Base-by-base conservation (phyloP, 164 flowering plant species). In the Magnolia sinica region DNA sequence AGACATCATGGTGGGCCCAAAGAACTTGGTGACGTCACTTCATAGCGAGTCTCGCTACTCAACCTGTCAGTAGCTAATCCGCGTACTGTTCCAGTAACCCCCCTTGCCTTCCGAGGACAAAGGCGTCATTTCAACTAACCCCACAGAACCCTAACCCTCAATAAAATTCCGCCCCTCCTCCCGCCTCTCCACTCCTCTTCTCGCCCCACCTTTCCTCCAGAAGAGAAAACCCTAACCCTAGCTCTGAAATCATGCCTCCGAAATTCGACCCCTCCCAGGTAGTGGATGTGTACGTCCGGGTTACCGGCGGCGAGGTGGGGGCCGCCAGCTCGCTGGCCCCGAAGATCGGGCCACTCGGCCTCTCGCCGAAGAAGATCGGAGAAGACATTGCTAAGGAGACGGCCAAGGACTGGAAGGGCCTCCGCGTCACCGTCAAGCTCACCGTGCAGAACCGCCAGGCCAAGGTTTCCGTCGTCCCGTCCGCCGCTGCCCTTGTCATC, bases 381-480 rank as follows among this genome's bases (percentile, higher is more conserved):
- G 92, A 91, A 79, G 94, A 89, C 80, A 91, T 89, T 24, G 92
- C 94, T 70, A 91, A 91, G 73, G 92, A 89, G 81, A 89, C 92
- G 0, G 92, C 94, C 16, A 89, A 88, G 83, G 94, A 91, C 81
- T 91, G 94, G 94, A 91, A 91, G 90, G 94, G 94, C 49, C 89
- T 91, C 24, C 84, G 94, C 0, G 94, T 90, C 63, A 90, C 92
- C 10, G 94, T 91, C 68, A 91, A 91, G 81, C 91, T 89, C 69
- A 91, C 94, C 11, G 94, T 91, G 20, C 94, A 91, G 84, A 91
- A 91, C 71, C 87, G 94, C 3, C 91, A 91, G 79, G 92, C 94
- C 5, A 91, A 91, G 84, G 94, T 91, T 64, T 45, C 89, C 14
- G 94, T 89, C 68, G 94, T 89, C 1, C 92, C 91, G 1, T 88